A percentile compares a stretch with the other conserved stretches of the same genome.
Conservation (phyloP, 441 rosid genomes). For the Aquilaria agallochum region DNA sequence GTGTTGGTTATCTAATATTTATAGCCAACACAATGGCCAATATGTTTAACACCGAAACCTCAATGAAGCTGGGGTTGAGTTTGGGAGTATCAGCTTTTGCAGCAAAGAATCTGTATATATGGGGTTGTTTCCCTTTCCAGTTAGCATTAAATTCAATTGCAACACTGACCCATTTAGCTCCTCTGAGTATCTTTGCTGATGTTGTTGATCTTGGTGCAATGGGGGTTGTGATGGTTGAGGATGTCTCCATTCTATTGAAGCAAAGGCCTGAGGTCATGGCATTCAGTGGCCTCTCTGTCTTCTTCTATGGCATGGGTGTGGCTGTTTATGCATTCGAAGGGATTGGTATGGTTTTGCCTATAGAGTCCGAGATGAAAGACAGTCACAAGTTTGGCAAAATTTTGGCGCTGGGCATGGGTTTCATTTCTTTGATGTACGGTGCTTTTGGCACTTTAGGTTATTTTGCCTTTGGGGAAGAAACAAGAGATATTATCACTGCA, state of each 20-base stretch:
- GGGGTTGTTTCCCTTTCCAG: slow-evolving; percentile 77
- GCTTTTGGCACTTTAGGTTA: slow-evolving; percentile 72
- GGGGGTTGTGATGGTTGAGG: slow-evolving; percentile 65
- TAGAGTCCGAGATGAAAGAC: slow-evolving; percentile 64
- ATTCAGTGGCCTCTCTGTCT: slow-evolving; percentile 52
- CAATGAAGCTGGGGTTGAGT: slow-evolving; percentile 18
- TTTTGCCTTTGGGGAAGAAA: slow-evolving; percentile 63
- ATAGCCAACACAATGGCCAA: slow-evolving; percentile 35
- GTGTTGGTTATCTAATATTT: slow-evolving; percentile 36
- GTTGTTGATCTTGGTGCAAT: slow-evolving; percentile 72
- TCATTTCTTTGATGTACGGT: slow-evolving; percentile 53
- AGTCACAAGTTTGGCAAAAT: slow-evolving; percentile 54
- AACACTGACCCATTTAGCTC: slow-evolving; percentile 74
- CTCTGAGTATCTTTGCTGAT: slow-evolving; percentile 83
- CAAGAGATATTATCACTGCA: slow-evolving; percentile 66
- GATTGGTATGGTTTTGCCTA: slow-evolving; percentile 75
- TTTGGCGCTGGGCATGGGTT: slow-evolving; percentile 43
- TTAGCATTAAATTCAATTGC: slow-evolving; percentile 65
- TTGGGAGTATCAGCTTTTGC: slow-evolving; percentile 33
- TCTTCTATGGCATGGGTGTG: slow-evolving; percentile 82
- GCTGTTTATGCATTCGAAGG: slow-evolving; percentile 76
- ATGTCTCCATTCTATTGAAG: slow-evolving; percentile 29
- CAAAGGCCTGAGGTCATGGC: slow-evolving; percentile 45
- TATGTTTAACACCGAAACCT: slow-evolving; percentile 21
- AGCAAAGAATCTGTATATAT: slow-evolving; percentile 47